Evolutionary conservation across 306 rosid species (phyloP), one percentile per base, ranked within the genome.

Genomic region (Fagus crenata): DNA sequence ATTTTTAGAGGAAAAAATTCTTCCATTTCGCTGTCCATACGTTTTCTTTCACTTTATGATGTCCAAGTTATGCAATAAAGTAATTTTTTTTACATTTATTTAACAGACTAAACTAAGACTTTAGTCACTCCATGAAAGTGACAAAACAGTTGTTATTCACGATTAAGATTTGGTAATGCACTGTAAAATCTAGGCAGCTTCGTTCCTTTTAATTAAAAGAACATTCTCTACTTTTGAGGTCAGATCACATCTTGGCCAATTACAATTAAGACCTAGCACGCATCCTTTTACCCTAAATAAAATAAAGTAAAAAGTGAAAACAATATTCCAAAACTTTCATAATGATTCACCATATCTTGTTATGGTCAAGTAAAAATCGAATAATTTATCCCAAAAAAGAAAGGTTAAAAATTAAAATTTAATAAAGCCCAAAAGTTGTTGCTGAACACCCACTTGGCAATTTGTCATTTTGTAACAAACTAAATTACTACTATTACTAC

Each of bases 171-270:
- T 6, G 63, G 1, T 46, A 9, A 7, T 46, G 51, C 51, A 9
- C 51, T 46, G 51, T 46, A 46, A 46, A 2, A 46, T 46, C 51
- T 46, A 46, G 51, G 51, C 51, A 46, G 11, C 13, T 9, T 46
- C 51, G 51, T 56, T 33, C 69, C 22, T 63, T 63, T 35, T 14
- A 63, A 65, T 35, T 35, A 63, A 65, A 39, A 65, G 5, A 65
- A 65, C 15, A 6, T 17, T 37, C 71, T 65, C 71, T 37, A 17
- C 71, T 65, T 65, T 65, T 65, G 71, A 65, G 71, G 71, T 37
- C 4, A 40, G 71, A 65, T 65, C 71, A 39, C 71, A 65, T 37
- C 49, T n/a, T 15, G 49, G 3, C 49, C 49, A 65, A 39, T 40
- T 65, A 39, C 71, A 61, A 61, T 31, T 12, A 61, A 33, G 68